These are phyloP conservation scores for Linaria vulgaris DNA, from an alignment of 257 asterid genomes.

Conservation along the genomic window DNA sequence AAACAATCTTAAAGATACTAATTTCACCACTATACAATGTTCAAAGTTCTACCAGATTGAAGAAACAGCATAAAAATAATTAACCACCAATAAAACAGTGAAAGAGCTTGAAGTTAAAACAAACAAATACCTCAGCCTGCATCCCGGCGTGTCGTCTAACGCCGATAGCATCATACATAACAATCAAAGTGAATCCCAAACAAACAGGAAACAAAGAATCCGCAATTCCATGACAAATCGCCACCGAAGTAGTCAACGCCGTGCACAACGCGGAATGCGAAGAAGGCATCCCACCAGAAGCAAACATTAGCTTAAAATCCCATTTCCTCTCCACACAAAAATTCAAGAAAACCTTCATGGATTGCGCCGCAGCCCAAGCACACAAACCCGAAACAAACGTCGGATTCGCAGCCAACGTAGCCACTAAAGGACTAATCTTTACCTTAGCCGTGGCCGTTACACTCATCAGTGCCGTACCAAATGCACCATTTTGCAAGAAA, in stretches of 20 bases:
- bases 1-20: neutral
- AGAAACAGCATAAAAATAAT: neutral
- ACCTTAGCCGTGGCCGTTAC: slow-evolving; percentile 79
- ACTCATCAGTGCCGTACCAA: slow-evolving; percentile 71
- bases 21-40: neutral
- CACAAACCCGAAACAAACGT: slow-evolving; percentile 73
- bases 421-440: slow-evolving; percentile 75
- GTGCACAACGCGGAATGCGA: slow-evolving; percentile 92
- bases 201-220: slow-evolving; percentile 89
- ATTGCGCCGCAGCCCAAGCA: slow-evolving; percentile 75
- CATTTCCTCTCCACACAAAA: slow-evolving; percentile 80
- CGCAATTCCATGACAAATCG: slow-evolving; percentile 80
- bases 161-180: slow-evolving; percentile 93
- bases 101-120: neutral
- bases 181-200: slow-evolving; percentile 81
- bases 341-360: slow-evolving; percentile 70
- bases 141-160: slow-evolving; percentile 90
- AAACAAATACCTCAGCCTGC: slow-evolving; percentile 72
- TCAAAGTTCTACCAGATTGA: neutral
- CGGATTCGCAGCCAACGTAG: slow-evolving; percentile 76
- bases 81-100: neutral
- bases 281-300: slow-evolving; percentile 79
- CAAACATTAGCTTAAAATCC: slow-evolving; percentile 72
- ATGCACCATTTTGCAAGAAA: slow-evolving; percentile 52
- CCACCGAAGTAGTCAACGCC: slow-evolving; percentile 85